Conservation (phyloP, 495 filamentous ascomycete genomes). For the Tuber magnatum region DNA sequence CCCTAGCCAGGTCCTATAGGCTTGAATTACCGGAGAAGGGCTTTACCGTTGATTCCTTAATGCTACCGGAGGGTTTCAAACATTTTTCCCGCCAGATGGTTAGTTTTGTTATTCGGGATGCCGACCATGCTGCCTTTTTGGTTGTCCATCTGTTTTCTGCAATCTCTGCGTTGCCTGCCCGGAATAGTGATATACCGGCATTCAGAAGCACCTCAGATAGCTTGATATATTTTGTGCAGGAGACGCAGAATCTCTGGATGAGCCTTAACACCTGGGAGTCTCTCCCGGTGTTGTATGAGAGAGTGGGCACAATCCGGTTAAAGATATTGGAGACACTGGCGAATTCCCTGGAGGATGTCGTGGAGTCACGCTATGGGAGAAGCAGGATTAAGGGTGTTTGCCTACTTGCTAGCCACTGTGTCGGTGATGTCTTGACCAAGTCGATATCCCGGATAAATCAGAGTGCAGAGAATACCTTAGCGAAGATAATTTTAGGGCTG, state of each 20-base stretch:
- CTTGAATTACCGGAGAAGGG: constrained; percentile 36
- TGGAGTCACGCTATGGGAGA: constrained; percentile 24
- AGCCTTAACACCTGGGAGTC: constrained; percentile 34
- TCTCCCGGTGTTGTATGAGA: constrained; percentile 29
- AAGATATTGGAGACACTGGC: constrained; percentile 31
- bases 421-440: constrained; percentile 21
- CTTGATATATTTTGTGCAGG: constrained; percentile 28
- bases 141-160: constrained; percentile 33
- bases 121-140: constrained; percentile 31
- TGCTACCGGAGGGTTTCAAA: constrained; percentile 19
- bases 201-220: constrained; percentile 26
- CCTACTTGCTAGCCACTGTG: constrained; percentile 30
- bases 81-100: constrained; percentile 20
- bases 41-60: constrained; percentile 28
- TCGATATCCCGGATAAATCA: constrained; percentile 19
- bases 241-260: constrained; percentile 35
- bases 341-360: constrained; percentile 19
- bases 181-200: constrained; percentile 15
- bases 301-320: constrained; percentile 17
- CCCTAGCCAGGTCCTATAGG: constrained; percentile 27
- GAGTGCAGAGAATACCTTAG: constrained; percentile 18
- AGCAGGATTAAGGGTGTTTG: constrained; percentile 32
- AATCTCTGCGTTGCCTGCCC: constrained; percentile 25
- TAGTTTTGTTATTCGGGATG: constrained; percentile 30
- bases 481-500: constrained; percentile 28